Evolutionary conservation across 2,329 filamentous ascomycete genomes (phyloP).

Genomic region (Ilyonectria robusta): DNA sequence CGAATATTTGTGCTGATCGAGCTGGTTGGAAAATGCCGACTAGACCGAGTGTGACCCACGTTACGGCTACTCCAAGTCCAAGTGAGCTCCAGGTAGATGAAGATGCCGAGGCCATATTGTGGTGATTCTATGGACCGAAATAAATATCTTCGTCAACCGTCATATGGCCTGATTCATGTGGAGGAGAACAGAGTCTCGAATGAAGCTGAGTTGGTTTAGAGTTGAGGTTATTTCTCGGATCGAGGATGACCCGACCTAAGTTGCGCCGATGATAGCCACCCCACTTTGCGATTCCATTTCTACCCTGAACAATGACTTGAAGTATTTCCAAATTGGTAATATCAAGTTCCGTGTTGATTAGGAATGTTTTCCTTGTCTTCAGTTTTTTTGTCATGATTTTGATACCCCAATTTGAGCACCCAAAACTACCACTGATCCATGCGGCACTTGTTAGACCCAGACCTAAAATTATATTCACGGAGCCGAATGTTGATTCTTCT

Average conservation of each 20-base stretch:
- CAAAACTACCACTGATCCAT: too few relatives aligned
- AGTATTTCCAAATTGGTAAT: too few relatives aligned
- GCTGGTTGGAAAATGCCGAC: conserved; percentile 25
- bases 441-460: too few relatives aligned
- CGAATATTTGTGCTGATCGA: conserved; percentile 32
- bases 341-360: too few relatives aligned
- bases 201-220: neutral
- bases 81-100: conserved; percentile 36
- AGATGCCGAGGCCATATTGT: conserved; percentile 16
- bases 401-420: too few relatives aligned
- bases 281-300: neutral
- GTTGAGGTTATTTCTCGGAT: neutral
- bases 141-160: neutral
- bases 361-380: too few relatives aligned
- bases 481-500: too few relatives aligned
- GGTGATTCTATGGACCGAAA: too few relatives aligned
- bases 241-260: neutral
- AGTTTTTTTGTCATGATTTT: too few relatives aligned
- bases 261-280: neutral
- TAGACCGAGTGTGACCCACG: conserved; percentile 34
- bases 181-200: neutral
- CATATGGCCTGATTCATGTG: neutral
- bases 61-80: conserved; percentile 37
- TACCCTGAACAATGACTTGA: too few relatives aligned
- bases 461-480: too few relatives aligned